Conservation (phyloP, 2,329 filamentous ascomycete genomes). For the Talaromyces sp. region DNA sequence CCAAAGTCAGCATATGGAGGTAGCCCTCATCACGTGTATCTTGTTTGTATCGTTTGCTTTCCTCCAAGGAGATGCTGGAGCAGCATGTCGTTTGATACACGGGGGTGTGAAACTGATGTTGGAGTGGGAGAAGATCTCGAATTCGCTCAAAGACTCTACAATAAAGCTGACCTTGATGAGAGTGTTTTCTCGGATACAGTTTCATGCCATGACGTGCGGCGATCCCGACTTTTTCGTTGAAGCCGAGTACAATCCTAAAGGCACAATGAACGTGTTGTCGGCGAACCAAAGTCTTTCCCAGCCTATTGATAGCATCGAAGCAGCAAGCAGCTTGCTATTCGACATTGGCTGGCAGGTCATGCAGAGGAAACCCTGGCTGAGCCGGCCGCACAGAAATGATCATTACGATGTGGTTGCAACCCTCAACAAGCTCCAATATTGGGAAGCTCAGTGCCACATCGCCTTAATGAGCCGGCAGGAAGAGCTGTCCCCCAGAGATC, state of each 20-base stretch:
- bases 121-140: conserved; percentile 7
- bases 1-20: conserved; percentile 20
- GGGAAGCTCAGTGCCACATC: neutral
- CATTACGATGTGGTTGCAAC: neutral
- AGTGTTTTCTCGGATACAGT: conserved; percentile 19
- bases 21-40: conserved; percentile 18
- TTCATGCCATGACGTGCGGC: conserved; percentile 13
- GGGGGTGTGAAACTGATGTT: conserved; percentile 18
- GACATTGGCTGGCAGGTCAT: neutral
- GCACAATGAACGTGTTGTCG: neutral
- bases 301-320: conserved; percentile 8
- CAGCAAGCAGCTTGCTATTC: conserved; percentile 11
- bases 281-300: neutral
- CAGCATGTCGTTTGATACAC: conserved; percentile 20
- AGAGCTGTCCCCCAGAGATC: neutral
- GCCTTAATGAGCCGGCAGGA: neutral
- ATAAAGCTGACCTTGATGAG: conserved; percentile 12
- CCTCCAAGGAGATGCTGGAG: conserved; percentile 21
- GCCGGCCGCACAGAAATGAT: neutral
- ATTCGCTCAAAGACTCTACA: neutral
- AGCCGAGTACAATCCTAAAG: neutral
- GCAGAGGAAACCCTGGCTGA: neutral
- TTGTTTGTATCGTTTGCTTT: conserved; percentile 23
- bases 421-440: conserved; percentile 6
- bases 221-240: neutral